Evolutionary conservation across 2,329 filamentous ascomycete genomes (phyloP).

Genomic region (Scorias spongiosa): DNA sequence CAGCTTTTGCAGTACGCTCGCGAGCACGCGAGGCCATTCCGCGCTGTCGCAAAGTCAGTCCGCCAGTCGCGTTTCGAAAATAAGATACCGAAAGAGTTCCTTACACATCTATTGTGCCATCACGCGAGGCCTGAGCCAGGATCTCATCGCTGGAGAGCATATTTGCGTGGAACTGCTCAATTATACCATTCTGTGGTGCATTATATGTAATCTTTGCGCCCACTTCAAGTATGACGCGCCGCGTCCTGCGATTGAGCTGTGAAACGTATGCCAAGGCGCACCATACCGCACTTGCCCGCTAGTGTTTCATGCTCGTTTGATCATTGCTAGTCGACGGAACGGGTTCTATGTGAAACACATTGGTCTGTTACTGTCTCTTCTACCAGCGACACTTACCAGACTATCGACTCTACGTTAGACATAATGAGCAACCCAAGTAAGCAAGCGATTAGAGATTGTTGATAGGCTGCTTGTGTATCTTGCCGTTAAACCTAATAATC

Average conservation of each 20-base stretch:
- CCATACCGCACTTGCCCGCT: no score
- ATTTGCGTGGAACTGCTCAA: neutral
- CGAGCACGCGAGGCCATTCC: constrained; percentile 53
- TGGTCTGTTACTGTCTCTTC: no score
- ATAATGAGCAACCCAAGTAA: no score
- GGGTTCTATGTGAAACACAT: no score
- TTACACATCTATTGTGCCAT: constrained; percentile 45
- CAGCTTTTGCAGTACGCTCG: constrained; percentile 50
- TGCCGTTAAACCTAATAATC: no score
- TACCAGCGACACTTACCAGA: no score
- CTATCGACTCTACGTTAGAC: no score
- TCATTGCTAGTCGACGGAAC: no score
- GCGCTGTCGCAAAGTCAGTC: constrained; percentile 33
- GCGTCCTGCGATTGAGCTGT: neutral
- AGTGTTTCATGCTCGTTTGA: no score
- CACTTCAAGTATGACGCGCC: neutral
- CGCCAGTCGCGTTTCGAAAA: constrained; percentile 16
- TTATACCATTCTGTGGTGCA: neutral
- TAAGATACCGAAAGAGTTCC: constrained; percentile 9
- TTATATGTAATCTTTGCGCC: neutral
- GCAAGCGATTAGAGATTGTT: no score
- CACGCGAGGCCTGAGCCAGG: constrained; percentile 40
- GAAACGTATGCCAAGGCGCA: neutral
- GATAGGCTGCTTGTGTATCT: no score
- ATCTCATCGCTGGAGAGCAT: constrained; percentile 31